These are phyloP conservation scores for Globisporangium spinosum DNA, from an alignment of 352 stramenopile species.

Conservation along the genomic window DNA sequence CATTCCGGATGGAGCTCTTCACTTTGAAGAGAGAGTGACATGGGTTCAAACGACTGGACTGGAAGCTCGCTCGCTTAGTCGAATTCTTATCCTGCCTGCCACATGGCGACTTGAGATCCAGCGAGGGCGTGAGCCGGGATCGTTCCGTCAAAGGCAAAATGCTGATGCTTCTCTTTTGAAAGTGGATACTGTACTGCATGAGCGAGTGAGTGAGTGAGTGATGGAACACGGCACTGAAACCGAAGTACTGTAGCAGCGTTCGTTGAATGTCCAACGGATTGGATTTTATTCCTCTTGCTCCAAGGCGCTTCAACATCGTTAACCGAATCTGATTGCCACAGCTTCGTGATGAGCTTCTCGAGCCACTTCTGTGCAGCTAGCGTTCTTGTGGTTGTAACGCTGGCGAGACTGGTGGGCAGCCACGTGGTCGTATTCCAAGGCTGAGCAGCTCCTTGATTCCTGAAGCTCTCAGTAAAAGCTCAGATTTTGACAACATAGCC, in stretches of 20 bases:
- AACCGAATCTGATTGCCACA: neutral
- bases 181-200: neutral
- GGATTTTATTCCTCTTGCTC: neutral
- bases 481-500: neutral
- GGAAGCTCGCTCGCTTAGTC: neutral
- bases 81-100: neutral
- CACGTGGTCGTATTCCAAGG: neutral
- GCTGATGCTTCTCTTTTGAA: neutral
- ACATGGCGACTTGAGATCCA: neutral
- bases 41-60: slow-evolving; percentile 6
- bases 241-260: neutral
- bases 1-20: slow-evolving; percentile 4
- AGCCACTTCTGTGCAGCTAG: neutral
- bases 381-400: neutral
- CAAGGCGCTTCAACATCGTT: neutral
- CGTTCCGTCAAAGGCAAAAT: neutral
- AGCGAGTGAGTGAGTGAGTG: neutral
- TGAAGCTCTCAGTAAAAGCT: neutral
- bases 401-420: neutral
- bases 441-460: neutral
- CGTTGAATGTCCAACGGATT: neutral
- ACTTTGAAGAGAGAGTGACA: neutral
- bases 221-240: neutral
- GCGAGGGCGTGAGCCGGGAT: neutral
- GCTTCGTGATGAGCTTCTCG: neutral